Evolutionary conservation across 192 early-diverging fungal species (phyloP).

Genomic region (Coemansia sp.): DNA sequence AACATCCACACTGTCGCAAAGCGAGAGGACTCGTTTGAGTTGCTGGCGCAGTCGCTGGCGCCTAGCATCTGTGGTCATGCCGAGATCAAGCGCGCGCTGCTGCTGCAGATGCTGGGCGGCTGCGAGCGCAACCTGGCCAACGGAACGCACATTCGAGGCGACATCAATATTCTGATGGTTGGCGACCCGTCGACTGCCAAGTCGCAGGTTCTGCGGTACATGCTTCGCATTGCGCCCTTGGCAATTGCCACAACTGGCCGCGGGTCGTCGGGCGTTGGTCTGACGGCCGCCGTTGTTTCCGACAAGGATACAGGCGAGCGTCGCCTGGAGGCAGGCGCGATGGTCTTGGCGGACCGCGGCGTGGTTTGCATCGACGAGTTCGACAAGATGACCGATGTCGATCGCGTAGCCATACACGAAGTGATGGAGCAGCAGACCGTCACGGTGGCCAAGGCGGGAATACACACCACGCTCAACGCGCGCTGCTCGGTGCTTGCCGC

Average conservation of each 20-base stretch:
- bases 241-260: conserved; percentile 97
- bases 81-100: conserved; percentile 91
- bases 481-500: conserved; percentile 95
- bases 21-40: conserved; percentile 71
- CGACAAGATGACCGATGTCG: conserved; percentile 98
- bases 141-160: conserved; percentile 94
- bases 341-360: conserved; percentile 97
- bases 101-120: conserved; percentile 88
- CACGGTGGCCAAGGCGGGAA: conserved; percentile 97
- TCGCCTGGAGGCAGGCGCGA: conserved; percentile 93
- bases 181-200: conserved; percentile 99
- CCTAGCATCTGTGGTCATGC: conserved; percentile 89
- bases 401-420: conserved; percentile 99
- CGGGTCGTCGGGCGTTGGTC: conserved; percentile 94
- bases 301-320: conserved; percentile 96
- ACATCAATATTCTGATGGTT: conserved; percentile 98
- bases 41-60: conserved; percentile 82
- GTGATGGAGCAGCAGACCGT: conserved; percentile 99
- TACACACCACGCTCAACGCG: conserved; percentile 96
- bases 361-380: conserved; percentile 99
- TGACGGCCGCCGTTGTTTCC: conserved; percentile 92
- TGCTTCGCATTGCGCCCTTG: conserved; percentile 90
- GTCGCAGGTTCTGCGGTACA: conserved; percentile 96
- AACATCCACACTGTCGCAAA: conserved; percentile 77
- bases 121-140: conserved; percentile 90